These are phyloP conservation scores for Globisporangium radiosum DNA, from an alignment of 352 stramenopile species.

Conservation along the genomic window DNA sequence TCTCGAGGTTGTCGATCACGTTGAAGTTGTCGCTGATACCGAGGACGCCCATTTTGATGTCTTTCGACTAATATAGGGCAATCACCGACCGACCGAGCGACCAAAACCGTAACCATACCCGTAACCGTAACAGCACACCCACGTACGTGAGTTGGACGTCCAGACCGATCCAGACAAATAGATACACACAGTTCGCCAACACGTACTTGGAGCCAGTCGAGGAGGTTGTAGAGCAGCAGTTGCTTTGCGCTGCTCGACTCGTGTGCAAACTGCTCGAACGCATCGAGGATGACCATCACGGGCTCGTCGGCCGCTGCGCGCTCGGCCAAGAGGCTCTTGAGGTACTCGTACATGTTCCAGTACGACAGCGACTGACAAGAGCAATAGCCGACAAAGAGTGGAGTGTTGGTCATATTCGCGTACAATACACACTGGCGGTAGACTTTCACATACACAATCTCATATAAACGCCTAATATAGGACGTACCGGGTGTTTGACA, in stretches of 20 bases:
- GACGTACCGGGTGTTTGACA: slow-evolving; percentile 52
- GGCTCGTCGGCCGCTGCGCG: slow-evolving; percentile 42
- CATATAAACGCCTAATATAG: neutral
- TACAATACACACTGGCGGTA: no score
- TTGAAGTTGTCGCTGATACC: slow-evolving; percentile 77
- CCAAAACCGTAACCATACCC: no score
- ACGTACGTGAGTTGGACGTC: no score
- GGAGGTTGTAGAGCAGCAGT: slow-evolving; percentile 77
- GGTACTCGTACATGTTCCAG: slow-evolving; percentile 81
- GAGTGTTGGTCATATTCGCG: no score
- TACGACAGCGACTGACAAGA: slow-evolving; percentile 47
- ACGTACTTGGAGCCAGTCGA: slow-evolving; percentile 74
- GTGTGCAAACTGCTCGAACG: slow-evolving; percentile 68
- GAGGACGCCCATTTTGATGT: slow-evolving; percentile 78
- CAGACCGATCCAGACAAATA: no score
- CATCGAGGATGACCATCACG: slow-evolving; percentile 68
- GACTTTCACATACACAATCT: neutral
- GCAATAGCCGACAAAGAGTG: neutral
- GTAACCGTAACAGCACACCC: no score
- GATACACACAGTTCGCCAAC: no score
- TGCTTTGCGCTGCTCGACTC: slow-evolving; percentile 64
- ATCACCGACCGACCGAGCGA: neutral
- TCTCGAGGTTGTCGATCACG: slow-evolving; percentile 76
- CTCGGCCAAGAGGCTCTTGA: slow-evolving; percentile 53
- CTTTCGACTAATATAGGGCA: slow-evolving; percentile 34